Conservation (phyloP, 2,329 filamentous ascomycete genomes). For the Penicillium sp. region DNA sequence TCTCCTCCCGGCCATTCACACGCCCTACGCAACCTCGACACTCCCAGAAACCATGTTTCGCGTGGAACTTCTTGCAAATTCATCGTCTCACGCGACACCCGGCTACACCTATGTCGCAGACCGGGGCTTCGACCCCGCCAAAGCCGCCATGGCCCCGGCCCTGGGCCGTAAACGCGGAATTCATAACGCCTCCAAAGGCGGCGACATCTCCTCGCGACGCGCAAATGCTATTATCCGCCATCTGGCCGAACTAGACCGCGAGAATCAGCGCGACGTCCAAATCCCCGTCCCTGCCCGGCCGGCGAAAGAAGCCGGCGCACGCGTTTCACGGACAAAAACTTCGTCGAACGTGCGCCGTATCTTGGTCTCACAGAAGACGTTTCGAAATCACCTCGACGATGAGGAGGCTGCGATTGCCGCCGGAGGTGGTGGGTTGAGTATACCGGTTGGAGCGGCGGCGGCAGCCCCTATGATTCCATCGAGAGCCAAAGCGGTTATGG, state of each 20-base stretch:
- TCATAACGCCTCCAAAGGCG: constrained; percentile 58
- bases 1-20: background rate
- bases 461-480: constrained; percentile 18
- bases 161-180: constrained; percentile 70
- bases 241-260: constrained; percentile 78
- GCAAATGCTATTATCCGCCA: constrained; percentile 80
- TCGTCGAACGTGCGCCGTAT: constrained; percentile 54
- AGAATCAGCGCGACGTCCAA: constrained; percentile 72
- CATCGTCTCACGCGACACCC: constrained; percentile 70
- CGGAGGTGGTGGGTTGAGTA: constrained; percentile 14
- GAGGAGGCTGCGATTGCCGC: constrained; percentile 49
- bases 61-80: constrained; percentile 79
- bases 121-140: constrained; percentile 62
- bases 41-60: constrained; percentile 59
- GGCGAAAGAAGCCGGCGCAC: constrained; percentile 42
- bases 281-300: constrained; percentile 68
- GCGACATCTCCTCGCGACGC: constrained; percentile 78
- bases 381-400: constrained; percentile 56
- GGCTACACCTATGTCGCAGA: constrained; percentile 94
- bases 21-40: background rate
- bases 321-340: constrained; percentile 46
- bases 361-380: constrained; percentile 54
- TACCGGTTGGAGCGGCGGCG: constrained; percentile 7
- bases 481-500: constrained; percentile 17
- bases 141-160: constrained; percentile 56